Evolutionary conservation across 2,329 filamentous ascomycete species (phyloP).

Genomic region (Ascochyta koolunga): DNA sequence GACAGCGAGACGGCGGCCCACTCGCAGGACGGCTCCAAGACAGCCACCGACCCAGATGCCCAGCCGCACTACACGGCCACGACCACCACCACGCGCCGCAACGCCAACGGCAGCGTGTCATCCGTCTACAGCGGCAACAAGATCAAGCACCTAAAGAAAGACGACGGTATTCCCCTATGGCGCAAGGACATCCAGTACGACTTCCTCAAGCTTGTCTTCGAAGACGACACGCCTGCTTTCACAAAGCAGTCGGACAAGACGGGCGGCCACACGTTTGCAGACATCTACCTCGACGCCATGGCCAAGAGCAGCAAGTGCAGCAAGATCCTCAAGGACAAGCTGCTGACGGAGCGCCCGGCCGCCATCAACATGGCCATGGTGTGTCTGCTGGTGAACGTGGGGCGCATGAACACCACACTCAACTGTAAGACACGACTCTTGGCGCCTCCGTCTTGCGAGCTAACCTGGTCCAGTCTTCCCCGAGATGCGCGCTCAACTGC

Average conservation of each 20-base stretch:
- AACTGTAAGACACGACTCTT: slow-evolving; percentile 71
- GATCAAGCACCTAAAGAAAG: slow-evolving; percentile 85
- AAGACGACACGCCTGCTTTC: slow-evolving; percentile 77
- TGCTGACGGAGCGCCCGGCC: slow-evolving; percentile 87
- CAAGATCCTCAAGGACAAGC: slow-evolving; percentile 96
- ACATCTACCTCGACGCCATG: slow-evolving; percentile 98
- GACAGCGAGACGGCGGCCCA: slow-evolving; percentile 41
- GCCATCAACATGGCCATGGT: slow-evolving; percentile 99
- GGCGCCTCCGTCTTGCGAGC: slow-evolving; percentile 19
- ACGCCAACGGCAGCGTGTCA: slow-evolving; percentile 69
- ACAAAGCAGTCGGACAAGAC: slow-evolving; percentile 88
- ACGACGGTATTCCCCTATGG: slow-evolving; percentile 87
- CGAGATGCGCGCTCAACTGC: slow-evolving; percentile 96
- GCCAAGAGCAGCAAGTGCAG: slow-evolving; percentile 98
- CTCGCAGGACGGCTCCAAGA: slow-evolving; percentile 34
- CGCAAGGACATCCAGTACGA: slow-evolving; percentile 87
- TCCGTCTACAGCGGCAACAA: slow-evolving; percentile 75
- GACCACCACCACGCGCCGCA: slow-evolving; percentile 61
- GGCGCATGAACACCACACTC: slow-evolving; percentile 97
- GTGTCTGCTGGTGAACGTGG: slow-evolving; percentile 94
- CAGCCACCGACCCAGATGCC: slow-evolving; percentile 34
- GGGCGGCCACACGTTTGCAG: slow-evolving; percentile 79
- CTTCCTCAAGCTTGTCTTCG: slow-evolving; percentile 80
- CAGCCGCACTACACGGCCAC: slow-evolving; percentile 55
- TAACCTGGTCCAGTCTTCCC: slow-evolving; percentile 76